phyloP scores from a whole-genome alignment of 2,329 filamentous ascomycete genomes.

The Alternaria triticina region DNA sequence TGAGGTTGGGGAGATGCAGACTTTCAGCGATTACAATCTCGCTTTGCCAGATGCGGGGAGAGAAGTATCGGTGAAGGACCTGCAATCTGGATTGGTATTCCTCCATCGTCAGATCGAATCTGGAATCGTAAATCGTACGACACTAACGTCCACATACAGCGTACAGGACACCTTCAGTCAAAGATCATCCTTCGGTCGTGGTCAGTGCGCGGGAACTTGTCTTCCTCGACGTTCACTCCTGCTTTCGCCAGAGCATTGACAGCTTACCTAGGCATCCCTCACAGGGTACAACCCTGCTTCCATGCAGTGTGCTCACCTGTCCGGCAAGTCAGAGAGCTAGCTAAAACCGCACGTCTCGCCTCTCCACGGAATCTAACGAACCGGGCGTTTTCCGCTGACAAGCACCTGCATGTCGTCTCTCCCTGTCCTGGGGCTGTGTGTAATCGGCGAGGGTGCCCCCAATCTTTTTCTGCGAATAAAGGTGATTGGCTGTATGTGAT shows the following conservation, averaged over 20 bases:
- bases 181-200: neutral
- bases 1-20: neutral
- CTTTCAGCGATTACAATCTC: neutral
- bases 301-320: neutral
- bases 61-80: neutral
- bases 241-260: neutral
- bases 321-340: neutral
- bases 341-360: neutral
- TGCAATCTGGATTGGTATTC: neutral
- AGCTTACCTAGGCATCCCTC: neutral
- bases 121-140: slow-evolving; percentile 6
- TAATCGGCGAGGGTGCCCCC: neutral
- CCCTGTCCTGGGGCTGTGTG: neutral
- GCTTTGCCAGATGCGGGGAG: neutral
- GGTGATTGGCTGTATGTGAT: neutral
- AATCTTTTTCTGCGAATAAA: neutral
- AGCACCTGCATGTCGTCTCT: slow-evolving; percentile 2
- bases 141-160: neutral
- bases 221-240: neutral
- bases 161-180: neutral
- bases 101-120: neutral
- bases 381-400: neutral
- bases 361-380: neutral
- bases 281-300: neutral
- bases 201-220: neutral